Base-by-base conservation (phyloP, 371 early-diverging fungal species). In the Globomyces sp. region DNA sequence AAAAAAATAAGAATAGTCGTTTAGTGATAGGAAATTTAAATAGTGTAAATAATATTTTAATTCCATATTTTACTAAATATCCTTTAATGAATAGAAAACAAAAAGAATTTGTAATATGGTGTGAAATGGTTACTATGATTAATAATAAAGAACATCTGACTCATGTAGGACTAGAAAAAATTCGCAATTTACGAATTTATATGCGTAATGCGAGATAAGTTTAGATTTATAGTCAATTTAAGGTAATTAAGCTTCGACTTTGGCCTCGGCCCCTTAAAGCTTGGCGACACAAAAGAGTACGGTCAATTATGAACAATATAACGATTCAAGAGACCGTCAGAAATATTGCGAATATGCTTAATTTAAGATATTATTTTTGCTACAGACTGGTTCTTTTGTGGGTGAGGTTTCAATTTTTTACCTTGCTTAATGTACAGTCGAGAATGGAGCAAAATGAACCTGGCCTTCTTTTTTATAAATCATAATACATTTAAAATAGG, bases 301-400 rank as follows among this genome's bases (percentile, higher is more conserved):
- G 57, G 57, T 55, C 57, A 55, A 55, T 6, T 55, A 55, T 55
- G 57, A 44, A 55, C 57, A 55, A 55, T 55, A 6, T 46, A 6
- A 55, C 39, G 57, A 55, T 55, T 55, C 57, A 55, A 55, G 57
- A 55, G 57, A 55, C 57, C 57, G 57, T 55, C 57, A 55, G 57
- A 11, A 11, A n/a, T n/a, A n/a, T n/a, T n/a, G n/a, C n/a, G 57
- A 55, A 44, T 55, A 6, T 55, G 57, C 57, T 6, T 4, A 44
- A 11, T 6, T 44, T 44, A n/a, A n/a, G n/a, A 44, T 55, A 4
- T 44, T 10, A 6, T 11, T 11, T 55, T 55, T 55, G 57, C 57
- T 55, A 55, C 57, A 55, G 57, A 55, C 57, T 55, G 44, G 57
- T 55, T 55, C 57, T 6, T 55, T 55, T 55, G 57, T 55, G 57